Base-by-base conservation (phyloP, 1,284 basidiomycete species). In the Agaricales sp. region DNA sequence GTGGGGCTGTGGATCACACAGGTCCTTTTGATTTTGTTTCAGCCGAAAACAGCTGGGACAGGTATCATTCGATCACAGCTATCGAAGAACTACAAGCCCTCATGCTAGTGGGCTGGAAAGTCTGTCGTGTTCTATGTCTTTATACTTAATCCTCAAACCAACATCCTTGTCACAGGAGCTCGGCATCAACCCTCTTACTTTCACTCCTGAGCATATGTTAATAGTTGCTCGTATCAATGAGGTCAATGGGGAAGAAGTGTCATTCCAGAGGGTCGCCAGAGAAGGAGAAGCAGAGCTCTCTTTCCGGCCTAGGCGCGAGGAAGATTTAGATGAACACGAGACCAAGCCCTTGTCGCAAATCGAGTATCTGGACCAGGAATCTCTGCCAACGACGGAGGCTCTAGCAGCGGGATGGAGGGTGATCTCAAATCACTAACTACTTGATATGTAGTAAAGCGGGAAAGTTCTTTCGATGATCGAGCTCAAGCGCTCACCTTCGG, bases 31-130 rank as follows among this genome's bases (percentile, higher is more conserved):
- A 75, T 53, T 75, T 68, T 65, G 56, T 54, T 1, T 55, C 55
- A 16, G 66, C 72, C 2, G 73, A 76, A 47, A 55, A 58, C 21
- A 53, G 56, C 0, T 80, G 73, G 71, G 67, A 67, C 1, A 56
- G 54, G 0, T 61, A 67, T 46, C 35, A 54, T 3, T 59, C 58
- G 20, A 54, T 78, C 21, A 57, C 52, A 0, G 56, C 61, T 21
- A 43, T 55, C 14, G 59, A 60, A 2, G 62, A 70, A 50, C 48
- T 78, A 16, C 45, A 48, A 2, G 48, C 59, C 16, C 75, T 70
- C 0, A 52, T 48, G 4, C 47, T 73, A 0, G 61, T 79, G 38
- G 75, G 69, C 0, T 80, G 77, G 77, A 77, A 75, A 71, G 79
- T 77, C 50, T 14, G 69, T 55, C 47, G 24, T 49, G 45, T 44